phyloP scores from a whole-genome alignment of 2,329 filamentous ascomycete species.

The Pseudogymnoascus sp. region DNA sequence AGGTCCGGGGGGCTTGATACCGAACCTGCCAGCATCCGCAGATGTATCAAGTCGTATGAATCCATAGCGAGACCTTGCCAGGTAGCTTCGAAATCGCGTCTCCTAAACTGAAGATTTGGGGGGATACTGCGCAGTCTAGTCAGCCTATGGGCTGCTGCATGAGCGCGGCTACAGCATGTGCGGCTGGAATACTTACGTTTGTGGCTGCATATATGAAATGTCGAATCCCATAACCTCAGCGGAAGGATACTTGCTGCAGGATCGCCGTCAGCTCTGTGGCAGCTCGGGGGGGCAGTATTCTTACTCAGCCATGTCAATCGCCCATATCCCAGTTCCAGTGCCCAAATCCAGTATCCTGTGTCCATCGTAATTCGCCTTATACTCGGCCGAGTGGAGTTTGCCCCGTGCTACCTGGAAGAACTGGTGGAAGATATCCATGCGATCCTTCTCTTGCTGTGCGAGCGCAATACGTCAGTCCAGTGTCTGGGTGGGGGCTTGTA shows the following conservation, averaged over 20 bases:
- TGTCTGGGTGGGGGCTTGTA: background rate
- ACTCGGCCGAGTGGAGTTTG: conserved; percentile 36
- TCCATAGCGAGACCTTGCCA: conserved; percentile 47
- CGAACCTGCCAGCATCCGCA: conserved; percentile 70
- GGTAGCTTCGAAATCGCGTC: conserved; percentile 67
- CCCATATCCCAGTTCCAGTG: conserved; percentile 86
- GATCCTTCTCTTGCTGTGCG: conserved; percentile 58
- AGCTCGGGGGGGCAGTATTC: conserved; percentile 21
- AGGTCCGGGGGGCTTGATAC: conserved; percentile 66
- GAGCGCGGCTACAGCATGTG: conserved; percentile 32
- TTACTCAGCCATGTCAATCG: conserved; percentile 74
- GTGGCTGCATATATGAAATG: conserved; percentile 52
- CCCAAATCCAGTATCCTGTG: conserved; percentile 57
- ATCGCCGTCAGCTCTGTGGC: background rate
- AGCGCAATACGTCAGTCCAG: conserved; percentile 15
- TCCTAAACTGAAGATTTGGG: conserved; percentile 57
- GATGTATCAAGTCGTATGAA: conserved; percentile 63
- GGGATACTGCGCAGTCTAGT: conserved; percentile 51
- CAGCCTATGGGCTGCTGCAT: conserved; percentile 22
- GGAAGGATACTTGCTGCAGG: conserved; percentile 41
- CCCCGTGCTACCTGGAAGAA: conserved; percentile 56
- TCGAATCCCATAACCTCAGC: conserved; percentile 55
- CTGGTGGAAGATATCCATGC: conserved; percentile 75
- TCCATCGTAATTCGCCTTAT: conserved; percentile 22
- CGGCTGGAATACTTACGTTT: conserved; percentile 34